These are phyloP conservation scores for Aspergillus sp. DNA, from an alignment of 2,329 filamentous ascomycete genomes.

Conservation along the genomic window DNA sequence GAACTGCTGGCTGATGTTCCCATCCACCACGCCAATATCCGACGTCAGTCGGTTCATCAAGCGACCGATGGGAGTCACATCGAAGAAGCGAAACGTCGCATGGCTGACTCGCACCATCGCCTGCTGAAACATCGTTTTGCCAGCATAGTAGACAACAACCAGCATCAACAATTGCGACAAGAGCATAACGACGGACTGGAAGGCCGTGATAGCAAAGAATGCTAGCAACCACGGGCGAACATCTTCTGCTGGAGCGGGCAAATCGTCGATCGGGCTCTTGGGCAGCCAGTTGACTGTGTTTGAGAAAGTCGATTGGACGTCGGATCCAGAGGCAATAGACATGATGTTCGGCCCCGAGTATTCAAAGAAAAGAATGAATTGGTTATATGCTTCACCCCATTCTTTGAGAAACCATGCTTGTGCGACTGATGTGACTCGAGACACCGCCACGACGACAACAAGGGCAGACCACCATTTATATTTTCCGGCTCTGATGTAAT, in stretches of 20 bases:
- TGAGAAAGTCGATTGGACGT: conserved; percentile 6
- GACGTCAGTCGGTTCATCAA: conserved; percentile 91
- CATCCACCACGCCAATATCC: conserved; percentile 86
- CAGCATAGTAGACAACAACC: conserved; percentile 76
- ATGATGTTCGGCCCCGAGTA: conserved; percentile 14
- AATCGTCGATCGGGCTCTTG: conserved; percentile 37
- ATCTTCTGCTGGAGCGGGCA: conserved; percentile 67
- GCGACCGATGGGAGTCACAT: conserved; percentile 82
- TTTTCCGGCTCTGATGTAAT: conserved; percentile 79
- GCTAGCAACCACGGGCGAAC: conserved; percentile 72
- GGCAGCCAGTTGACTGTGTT: conserved; percentile 18
- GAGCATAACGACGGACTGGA: conserved; percentile 60
- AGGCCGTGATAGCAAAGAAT: conserved; percentile 65
- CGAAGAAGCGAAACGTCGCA: conserved; percentile 87
- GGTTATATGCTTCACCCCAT: conserved; percentile 75
- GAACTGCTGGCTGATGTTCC: conserved; percentile 75
- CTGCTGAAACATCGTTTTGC: conserved; percentile 69
- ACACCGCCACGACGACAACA: conserved; percentile 61
- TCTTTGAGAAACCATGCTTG: conserved; percentile 81
- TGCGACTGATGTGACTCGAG: conserved; percentile 63
- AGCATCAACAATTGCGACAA: conserved; percentile 67
- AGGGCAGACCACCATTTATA: conserved; percentile 70
- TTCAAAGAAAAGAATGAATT: conserved; percentile 22
- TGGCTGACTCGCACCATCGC: conserved; percentile 73
- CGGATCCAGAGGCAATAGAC: background rate